Base-by-base conservation (phyloP, 164 flowering plant genomes). In the Annona cherimola region DNA sequence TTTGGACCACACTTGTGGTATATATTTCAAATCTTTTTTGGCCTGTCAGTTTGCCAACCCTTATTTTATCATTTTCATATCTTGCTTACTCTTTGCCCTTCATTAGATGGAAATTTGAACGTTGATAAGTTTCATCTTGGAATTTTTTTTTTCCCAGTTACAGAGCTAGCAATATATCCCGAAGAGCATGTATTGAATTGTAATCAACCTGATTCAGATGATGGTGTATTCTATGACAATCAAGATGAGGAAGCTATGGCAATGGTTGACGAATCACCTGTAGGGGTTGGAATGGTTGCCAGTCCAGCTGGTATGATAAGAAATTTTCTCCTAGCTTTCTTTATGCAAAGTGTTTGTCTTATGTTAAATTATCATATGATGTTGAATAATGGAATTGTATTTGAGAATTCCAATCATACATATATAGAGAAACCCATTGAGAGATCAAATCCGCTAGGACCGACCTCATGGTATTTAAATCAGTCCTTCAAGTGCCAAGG, bases 201-300 rank as follows among this genome's bases (percentile, higher is more conserved):
- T 68, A 79, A 78, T 73, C 90, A 88, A 72, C 91, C 89, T 73
- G 96, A 93, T 75, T 76, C 78, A 70, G 97, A 89, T 64, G 98
- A 93, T 71, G 85, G 76, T 40, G 76, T 78, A 67, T 83, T 71
- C 7, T 82, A 73, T 77, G 96, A 91, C 72, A 88, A 88, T 81
- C 86, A 86, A 50, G 99, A 92, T 41, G 96, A 93, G 61, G 98
- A 91, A 78, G 85, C 81, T 18, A 90, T 81, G 71, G 90, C 92
- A 66, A 93, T 92, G 97, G 75, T 85, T 70, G 98, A 93, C 81
- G 96, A 86, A 73, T 73, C 84, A 44, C 88, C 82, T 71, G 86
- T 94, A 83, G 98, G 98, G 93, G 55, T 63, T 63, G 67, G 9
- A 66, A 44, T 41, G 46, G 7, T 44, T 74, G 69, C 71, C 40